These are phyloP conservation scores for Microthlaspi erraticum DNA, from an alignment of 345 rosid species.

Conservation along the genomic window DNA sequence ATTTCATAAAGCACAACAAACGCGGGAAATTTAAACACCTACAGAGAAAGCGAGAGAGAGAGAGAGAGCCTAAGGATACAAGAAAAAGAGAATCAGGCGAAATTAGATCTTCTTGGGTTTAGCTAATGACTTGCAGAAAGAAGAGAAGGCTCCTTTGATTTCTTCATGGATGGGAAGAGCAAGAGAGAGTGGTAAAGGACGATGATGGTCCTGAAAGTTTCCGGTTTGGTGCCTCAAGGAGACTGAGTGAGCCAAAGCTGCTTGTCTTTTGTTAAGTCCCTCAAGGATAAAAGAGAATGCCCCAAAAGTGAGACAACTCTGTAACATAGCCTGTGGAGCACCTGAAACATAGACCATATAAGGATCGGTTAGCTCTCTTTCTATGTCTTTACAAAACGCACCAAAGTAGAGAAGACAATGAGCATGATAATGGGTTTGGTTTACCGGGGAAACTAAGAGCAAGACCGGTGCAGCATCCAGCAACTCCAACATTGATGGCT, in stretches of 20 bases:
- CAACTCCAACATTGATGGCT: constrained; percentile 90
- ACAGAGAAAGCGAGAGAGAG: constrained; percentile 26
- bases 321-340: constrained; percentile 71
- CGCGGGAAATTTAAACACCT: constrained; percentile 27
- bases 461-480: constrained; percentile 91
- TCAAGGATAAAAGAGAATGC: constrained; percentile 84
- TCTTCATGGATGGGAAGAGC: constrained; percentile 71
- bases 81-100: constrained; percentile 31
- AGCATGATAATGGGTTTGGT: neutral
- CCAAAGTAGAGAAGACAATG: neutral
- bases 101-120: constrained; percentile 47
- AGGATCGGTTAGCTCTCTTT: neutral
- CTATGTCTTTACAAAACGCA: neutral
- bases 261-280: constrained; percentile 78
- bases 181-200: constrained; percentile 50
- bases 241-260: constrained; percentile 74
- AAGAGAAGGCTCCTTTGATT: constrained; percentile 67
- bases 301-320: constrained; percentile 85
- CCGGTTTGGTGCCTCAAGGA: constrained; percentile 44
- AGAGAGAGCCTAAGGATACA: constrained; percentile 22
- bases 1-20: constrained; percentile 24
- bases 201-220: constrained; percentile 31
- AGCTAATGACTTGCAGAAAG: constrained; percentile 64
- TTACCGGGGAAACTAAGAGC: constrained; percentile 90
- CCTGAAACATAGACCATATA: constrained; percentile 49